These are phyloP conservation scores for Amylostereum chailletii DNA, from an alignment of 1,284 basidiomycete species.

Conservation along the genomic window DNA sequence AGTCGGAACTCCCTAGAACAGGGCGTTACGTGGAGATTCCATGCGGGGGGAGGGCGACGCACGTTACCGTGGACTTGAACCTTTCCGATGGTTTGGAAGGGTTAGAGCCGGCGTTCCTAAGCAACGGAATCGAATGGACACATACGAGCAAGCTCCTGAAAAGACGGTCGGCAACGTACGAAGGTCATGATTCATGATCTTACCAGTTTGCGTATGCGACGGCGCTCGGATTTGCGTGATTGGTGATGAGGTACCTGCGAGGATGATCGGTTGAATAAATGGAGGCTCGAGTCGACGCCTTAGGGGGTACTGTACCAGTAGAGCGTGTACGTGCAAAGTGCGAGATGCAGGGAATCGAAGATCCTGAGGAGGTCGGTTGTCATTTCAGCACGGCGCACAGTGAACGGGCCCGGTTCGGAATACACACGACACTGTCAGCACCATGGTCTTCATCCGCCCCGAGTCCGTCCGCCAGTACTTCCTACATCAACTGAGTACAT, in stretches of 20 bases:
- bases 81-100: constrained; percentile 6
- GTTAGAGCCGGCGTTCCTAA: not conserved
- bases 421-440: constrained; percentile 15
- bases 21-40: constrained; percentile 8
- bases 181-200: constrained; percentile 1
- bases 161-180: not conserved
- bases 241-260: constrained; percentile 20
- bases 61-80: constrained; percentile 23
- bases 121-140: not conserved
- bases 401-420: not conserved
- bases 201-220: constrained; percentile 19
- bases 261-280: not conserved
- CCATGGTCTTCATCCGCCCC: constrained; percentile 14
- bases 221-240: constrained; percentile 17
- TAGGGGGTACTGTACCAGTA: constrained; percentile 16
- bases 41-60: constrained; percentile 3
- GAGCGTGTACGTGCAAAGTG: constrained; percentile 17
- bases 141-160: constrained; percentile 20
- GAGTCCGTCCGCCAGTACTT: constrained; percentile 17
- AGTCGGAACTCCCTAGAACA: constrained; percentile 1
- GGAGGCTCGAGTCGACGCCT: no score
- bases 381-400: not conserved
- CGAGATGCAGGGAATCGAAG: constrained; percentile 19
- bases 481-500: not conserved
- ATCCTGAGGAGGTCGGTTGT: constrained; percentile 4